Evolutionary conservation across 371 early-diverging fungal species (phyloP).

Genomic region (Syncephalis fuscata): DNA sequence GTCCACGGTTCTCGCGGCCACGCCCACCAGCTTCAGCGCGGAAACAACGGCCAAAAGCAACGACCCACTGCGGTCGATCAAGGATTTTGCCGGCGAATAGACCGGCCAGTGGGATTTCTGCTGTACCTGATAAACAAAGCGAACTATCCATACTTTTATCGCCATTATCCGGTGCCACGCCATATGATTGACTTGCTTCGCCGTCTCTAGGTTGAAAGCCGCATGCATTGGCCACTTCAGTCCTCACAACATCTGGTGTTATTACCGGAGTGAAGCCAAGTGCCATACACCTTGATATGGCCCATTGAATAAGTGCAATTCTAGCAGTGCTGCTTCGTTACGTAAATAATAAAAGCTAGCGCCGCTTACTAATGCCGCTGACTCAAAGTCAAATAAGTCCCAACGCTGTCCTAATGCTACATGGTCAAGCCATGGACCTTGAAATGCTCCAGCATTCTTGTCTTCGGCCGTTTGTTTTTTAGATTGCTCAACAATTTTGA

Average conservation of each 20-base stretch:
- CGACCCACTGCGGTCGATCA: slow-evolving; percentile 32
- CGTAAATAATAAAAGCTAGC: slow-evolving; percentile 75
- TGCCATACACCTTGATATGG: slow-evolving; percentile 50
- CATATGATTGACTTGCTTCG: slow-evolving; percentile 73
- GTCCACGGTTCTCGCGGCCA: slow-evolving; percentile 66
- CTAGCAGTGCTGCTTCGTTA: slow-evolving; percentile 68
- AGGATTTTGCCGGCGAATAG: slow-evolving; percentile 50
- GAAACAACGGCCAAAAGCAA: slow-evolving; percentile 72
- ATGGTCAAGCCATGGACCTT: slow-evolving; percentile 28
- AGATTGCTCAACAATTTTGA: slow-evolving; percentile 25
- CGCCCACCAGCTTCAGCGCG: slow-evolving; percentile 80
- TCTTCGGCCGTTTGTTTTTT: slow-evolving; percentile 6
- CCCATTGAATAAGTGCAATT: slow-evolving; percentile 76
- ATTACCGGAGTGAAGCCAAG: slow-evolving; percentile 61
- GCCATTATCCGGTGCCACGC: slow-evolving; percentile 24
- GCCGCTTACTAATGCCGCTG: slow-evolving; percentile 73
- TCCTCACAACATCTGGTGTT: slow-evolving; percentile 74
- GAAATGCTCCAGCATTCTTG: neutral
- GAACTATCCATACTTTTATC: neutral
- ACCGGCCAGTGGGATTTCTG: slow-evolving; percentile 85
- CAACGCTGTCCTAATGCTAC: slow-evolving; percentile 36
- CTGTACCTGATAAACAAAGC: slow-evolving; percentile 72
- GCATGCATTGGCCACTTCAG: slow-evolving; percentile 69
- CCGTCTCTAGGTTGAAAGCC: slow-evolving; percentile 70
- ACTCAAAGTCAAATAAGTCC: slow-evolving; percentile 66